Conservation (phyloP, 1,139 yeast genomes). For the Blastobotrys malaysiensis region DNA sequence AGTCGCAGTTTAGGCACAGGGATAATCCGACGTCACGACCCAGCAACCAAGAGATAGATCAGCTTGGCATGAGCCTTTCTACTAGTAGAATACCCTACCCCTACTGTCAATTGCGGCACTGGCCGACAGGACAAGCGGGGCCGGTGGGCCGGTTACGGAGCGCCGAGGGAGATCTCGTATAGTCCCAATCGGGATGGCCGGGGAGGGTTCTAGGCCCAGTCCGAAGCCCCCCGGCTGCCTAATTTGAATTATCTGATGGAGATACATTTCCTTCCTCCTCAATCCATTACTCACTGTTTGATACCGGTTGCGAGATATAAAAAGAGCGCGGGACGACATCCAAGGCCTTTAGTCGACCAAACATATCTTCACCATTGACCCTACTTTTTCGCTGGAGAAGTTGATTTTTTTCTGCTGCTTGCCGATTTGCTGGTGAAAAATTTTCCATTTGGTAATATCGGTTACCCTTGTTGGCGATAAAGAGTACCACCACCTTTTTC, state of each 20-base stretch:
- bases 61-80: too few species aligned
- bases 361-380: not conserved
- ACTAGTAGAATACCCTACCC: too few species aligned
- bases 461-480: not conserved
- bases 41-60: too few species aligned
- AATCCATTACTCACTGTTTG: not conserved
- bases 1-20: too few species aligned
- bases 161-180: not conserved
- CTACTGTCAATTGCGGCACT: too few species aligned
- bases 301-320: not conserved
- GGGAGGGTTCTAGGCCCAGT: not conserved
- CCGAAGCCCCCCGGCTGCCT: not conserved
- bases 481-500: not conserved
- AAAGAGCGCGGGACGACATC: not conserved
- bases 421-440: not conserved
- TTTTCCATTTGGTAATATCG: not conserved
- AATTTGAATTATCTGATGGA: not conserved
- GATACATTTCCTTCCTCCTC: not conserved
- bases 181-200: not conserved
- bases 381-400: too few species aligned
- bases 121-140: not conserved
- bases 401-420: not conserved
- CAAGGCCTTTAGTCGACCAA: not conserved
- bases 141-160: not conserved
- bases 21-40: too few species aligned